Conservation (phyloP, 495 filamentous ascomycete genomes). For the Trichoderma asperelloides region DNA sequence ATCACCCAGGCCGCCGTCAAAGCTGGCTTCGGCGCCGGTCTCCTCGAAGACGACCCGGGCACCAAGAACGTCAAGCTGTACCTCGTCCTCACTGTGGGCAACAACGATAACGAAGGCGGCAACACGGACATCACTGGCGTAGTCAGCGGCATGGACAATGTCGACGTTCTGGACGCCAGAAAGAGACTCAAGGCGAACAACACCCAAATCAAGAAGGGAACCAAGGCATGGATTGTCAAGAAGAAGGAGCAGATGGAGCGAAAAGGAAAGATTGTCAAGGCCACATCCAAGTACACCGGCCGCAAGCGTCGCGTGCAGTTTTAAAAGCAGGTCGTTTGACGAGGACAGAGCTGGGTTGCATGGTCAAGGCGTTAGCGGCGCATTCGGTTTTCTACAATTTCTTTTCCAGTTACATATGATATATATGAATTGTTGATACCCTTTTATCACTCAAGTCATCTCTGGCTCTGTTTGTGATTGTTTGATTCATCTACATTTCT, state of each 20-base stretch:
- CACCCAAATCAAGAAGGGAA: constrained; percentile 60
- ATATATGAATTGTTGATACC: background rate
- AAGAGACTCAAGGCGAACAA: constrained; percentile 40
- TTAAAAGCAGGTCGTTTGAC: constrained; percentile 15
- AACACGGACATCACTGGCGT: constrained; percentile 77
- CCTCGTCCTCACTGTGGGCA: constrained; percentile 86
- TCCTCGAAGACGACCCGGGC: constrained; percentile 88
- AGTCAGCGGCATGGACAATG: constrained; percentile 77
- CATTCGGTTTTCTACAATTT: background rate
- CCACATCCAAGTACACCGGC: constrained; percentile 84
- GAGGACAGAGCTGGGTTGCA: background rate
- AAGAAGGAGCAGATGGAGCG: constrained; percentile 95
- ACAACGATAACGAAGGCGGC: constrained; percentile 53
- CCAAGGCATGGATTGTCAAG: constrained; percentile 80
- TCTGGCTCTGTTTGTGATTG: background rate
- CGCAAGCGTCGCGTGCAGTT: constrained; percentile 61
- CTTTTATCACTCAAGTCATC: background rate
- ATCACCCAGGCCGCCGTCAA: constrained; percentile 79
- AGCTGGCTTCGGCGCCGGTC: constrained; percentile 90
- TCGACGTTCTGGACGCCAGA: constrained; percentile 71
- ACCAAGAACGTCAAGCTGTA: constrained; percentile 94
- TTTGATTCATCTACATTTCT: background rate
- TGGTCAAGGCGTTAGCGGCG: constrained; percentile 1
- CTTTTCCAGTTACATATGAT: background rate
- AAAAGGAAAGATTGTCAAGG: constrained; percentile 91